Evolutionary conservation across 208 protist genomes (phyloP), one percentile per base, ranked within the genome.

Genomic region (Trypanosomatidae sp.): DNA sequence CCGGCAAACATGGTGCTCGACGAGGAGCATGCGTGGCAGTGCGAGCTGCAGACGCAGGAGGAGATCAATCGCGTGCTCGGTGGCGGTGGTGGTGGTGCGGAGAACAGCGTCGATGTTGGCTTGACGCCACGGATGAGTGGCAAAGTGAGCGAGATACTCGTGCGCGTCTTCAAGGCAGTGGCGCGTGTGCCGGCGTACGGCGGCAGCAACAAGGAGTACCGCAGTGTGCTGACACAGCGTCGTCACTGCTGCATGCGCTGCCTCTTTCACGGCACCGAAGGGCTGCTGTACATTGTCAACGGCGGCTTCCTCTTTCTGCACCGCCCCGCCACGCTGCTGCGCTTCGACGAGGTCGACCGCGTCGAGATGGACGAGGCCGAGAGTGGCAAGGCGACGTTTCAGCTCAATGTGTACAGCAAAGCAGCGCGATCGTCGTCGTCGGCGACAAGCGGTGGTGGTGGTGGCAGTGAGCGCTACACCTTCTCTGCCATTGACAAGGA

Each of bases 191-290:
- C 72, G 0, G 79, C 75, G 2, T 78, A 79, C 51, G 64, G 71
- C 20, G 84, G 79, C 2, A 47, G 66, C 25, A 92, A 92, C 64
- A 86, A 78, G 43, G 73, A 88, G 39, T 92, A 86, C 55, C 62
- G 53, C 35, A 75, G 71, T 23, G 56, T 67, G 20, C 60, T 78
- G 2, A 85, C 72, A 0, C 49, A 56, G 13, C 51, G 44, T 2
- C 47, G 38, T 10, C 57, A 79, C 25, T 88, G 77, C 1, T 80
- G 69, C 41, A 62, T 92, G 57, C 72, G 76, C 7, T 82, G 75
- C 61, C 43, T 85, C 23, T 78, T 80, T 48, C 68, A 73, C 22
- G 73, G 68, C 25, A 40, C 65, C 8, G 78, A 92, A 40, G 84
- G 84, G 0, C 51, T 86, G 28, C 55, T 92, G 15, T 92, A 83